A percentile compares a stretch with the other conserved stretches of the same genome.
Conservation (phyloP, 148 eudicot species). For the Fagopyrum tataricum region DNA sequence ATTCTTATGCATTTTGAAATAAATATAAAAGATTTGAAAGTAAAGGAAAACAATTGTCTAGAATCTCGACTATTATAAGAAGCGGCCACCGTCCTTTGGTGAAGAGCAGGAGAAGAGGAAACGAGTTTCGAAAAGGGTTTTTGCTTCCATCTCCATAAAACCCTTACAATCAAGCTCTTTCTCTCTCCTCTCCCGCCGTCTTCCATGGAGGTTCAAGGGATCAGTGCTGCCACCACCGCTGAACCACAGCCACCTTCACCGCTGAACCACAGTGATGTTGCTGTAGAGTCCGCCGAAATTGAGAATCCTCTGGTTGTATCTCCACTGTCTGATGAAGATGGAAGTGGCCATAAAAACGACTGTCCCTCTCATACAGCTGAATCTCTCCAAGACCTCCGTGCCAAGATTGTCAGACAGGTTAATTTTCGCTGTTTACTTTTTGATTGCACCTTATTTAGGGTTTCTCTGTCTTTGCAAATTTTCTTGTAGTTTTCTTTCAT, state of each 20-base stretch:
- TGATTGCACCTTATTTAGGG: background rate
- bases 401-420: constrained; percentile 66
- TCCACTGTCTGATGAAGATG: constrained; percentile 30
- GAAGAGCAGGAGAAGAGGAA: constrained; percentile 8
- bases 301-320: constrained; percentile 21
- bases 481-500: background rate
- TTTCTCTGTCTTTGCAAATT: background rate
- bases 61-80: background rate
- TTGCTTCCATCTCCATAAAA: background rate
- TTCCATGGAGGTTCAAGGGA: constrained; percentile 18
- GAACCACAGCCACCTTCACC: constrained; percentile 24
- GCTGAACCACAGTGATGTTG: constrained; percentile 21
- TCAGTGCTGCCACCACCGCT: background rate
- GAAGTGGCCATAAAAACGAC: background rate
- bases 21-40: no score
- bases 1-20: no score
- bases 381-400: constrained; percentile 37
- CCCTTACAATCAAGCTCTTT: background rate
- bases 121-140: constrained; percentile 5
- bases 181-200: constrained; percentile 15
- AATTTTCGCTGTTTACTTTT: background rate
- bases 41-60: no score
- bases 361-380: constrained; percentile 14
- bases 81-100: background rate
- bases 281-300: constrained; percentile 29